Evolutionary conservation across 768 basidiomycete genomes (phyloP).

Genomic region (Termitomyces sp.): DNA sequence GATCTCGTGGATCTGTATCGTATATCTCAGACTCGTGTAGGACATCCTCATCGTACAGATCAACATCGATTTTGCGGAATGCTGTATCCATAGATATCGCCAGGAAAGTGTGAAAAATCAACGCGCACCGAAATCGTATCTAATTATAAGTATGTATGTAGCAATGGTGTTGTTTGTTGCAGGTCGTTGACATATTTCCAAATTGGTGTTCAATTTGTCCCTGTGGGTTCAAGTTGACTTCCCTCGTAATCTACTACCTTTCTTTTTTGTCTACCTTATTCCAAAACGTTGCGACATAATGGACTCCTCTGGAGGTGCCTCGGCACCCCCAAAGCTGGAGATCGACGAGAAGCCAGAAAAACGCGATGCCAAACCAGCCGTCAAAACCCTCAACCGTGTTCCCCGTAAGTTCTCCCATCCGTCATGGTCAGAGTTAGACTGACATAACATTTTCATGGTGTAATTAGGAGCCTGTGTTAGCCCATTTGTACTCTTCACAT

Average conservation of each 20-base stretch:
- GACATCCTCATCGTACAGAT: constrained; percentile 88
- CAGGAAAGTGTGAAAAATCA: not conserved
- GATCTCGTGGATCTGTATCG: constrained; percentile 77
- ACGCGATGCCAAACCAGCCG: constrained; percentile 65
- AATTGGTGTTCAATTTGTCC: constrained; percentile 19
- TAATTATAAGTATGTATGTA: not conserved
- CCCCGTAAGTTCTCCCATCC: constrained; percentile 56
- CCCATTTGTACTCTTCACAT: not conserved
- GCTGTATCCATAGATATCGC: constrained; percentile 39
- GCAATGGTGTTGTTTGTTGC: constrained; percentile 10
- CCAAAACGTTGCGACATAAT: constrained; percentile 19
- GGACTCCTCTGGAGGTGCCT: constrained; percentile 27
- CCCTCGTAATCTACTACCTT: constrained; percentile 15
- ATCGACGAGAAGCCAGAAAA: constrained; percentile 53
- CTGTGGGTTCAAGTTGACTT: constrained; percentile 12
- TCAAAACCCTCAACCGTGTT: constrained; percentile 79
- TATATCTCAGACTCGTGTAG: constrained; percentile 82
- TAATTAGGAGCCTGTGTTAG: constrained; percentile 74
- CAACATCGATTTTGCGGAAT: constrained; percentile 93
- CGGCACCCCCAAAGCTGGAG: constrained; percentile 56
- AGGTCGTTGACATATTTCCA: constrained; percentile 10
- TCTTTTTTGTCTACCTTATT: constrained; percentile 8
- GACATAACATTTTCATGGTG: constrained; percentile 8
- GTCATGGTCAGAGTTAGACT: constrained; percentile 9
- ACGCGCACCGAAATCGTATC: not conserved